Percentiles rank a stretch among this genome's conserved stretches.
Evolutionary conservation across 2,329 filamentous ascomycete species (phyloP).

Genomic region (Davidsoniella virescens): DNA sequence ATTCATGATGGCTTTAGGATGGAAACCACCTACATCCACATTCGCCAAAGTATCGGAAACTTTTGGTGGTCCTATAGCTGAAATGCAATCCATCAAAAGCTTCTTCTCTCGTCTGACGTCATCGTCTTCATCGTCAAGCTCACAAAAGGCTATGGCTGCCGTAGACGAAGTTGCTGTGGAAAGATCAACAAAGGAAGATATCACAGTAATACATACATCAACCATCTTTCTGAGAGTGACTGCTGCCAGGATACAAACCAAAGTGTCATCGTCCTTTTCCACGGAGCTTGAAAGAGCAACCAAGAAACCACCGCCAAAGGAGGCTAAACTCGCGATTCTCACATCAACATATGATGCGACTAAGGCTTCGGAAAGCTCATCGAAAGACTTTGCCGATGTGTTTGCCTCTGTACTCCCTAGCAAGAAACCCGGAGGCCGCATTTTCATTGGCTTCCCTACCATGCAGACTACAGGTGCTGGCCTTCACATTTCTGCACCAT

Average conservation of each 20-base stretch:
- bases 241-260: slow-evolving; percentile 66
- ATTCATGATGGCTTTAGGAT: slow-evolving; percentile 77
- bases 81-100: slow-evolving; percentile 49
- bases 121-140: slow-evolving; percentile 33
- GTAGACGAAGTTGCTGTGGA: slow-evolving; percentile 29
- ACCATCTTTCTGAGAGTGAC: slow-evolving; percentile 82
- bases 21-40: slow-evolving; percentile 44
- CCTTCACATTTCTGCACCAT: slow-evolving; percentile 88
- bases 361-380: slow-evolving; percentile 43
- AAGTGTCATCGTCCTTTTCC: slow-evolving; percentile 54
- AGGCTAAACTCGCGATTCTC: slow-evolving; percentile 69
- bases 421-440: slow-evolving; percentile 63
- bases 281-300: slow-evolving; percentile 86
- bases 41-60: slow-evolving; percentile 29
- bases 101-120: slow-evolving; percentile 66
- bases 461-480: slow-evolving; percentile 91
- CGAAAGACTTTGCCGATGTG: slow-evolving; percentile 44
- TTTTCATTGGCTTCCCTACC: slow-evolving; percentile 96
- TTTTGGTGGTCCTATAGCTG: slow-evolving; percentile 32
- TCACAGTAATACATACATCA: slow-evolving; percentile 53
- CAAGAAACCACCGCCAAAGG: slow-evolving; percentile 87
- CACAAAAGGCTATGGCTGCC: slow-evolving; percentile 32
- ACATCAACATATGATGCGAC: slow-evolving; percentile 83
- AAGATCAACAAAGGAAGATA: slow-evolving; percentile 36
- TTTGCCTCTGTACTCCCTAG: slow-evolving; percentile 82